Base-by-base conservation (phyloP, 2,329 filamentous ascomycete genomes). In the Fusarium duplospermum region DNA sequence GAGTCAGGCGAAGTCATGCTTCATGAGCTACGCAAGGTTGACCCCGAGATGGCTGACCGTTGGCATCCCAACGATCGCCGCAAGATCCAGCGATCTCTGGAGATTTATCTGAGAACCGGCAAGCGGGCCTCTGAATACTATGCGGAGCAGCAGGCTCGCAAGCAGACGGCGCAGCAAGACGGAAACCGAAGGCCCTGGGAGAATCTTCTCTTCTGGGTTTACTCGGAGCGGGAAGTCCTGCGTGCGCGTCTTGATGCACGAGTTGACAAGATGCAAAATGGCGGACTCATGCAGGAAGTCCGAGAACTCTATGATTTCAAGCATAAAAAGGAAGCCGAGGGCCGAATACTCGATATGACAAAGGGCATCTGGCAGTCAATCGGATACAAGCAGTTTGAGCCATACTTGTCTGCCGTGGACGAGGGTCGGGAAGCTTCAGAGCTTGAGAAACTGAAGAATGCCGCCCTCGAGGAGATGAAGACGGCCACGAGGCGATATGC, bases 301-400 rank as follows among this genome's bases (percentile, higher is more conserved):
- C 80, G 80, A 27, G 80, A 85, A 58, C 82, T 91, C 52, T 84
- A 86, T 69, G 75, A 83, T 2, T 84, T 86, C 57, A 84, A 83
- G 63, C 81, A 74, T 20, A 63, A 77, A 3, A 80, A 79, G 20
- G 72, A 80, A 0, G 80, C 84, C 0, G 78, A 84, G 2, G 92
- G 90, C 0, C 82, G 86, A 2, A 73, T 82, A 0, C 83, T 96
- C 2, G 94, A 98, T 79, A 88, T 90, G 73, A 93, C 90, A 2
- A 91, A 92, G 62, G 97, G 96, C 0, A 97, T 99, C 50, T 99
- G 96, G 95, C 93, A 97, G 62, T 96, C 95, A 1, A 99, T 99
- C 71, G 96, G 96, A 1, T 98, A 95, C 83, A 98, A 97, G 81
- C 94, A 99, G 80, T 93, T 98, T 79, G 89, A 93, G 66, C 87